Conservation (phyloP, 768 basidiomycete species). For the Tylopilus sp. region DNA sequence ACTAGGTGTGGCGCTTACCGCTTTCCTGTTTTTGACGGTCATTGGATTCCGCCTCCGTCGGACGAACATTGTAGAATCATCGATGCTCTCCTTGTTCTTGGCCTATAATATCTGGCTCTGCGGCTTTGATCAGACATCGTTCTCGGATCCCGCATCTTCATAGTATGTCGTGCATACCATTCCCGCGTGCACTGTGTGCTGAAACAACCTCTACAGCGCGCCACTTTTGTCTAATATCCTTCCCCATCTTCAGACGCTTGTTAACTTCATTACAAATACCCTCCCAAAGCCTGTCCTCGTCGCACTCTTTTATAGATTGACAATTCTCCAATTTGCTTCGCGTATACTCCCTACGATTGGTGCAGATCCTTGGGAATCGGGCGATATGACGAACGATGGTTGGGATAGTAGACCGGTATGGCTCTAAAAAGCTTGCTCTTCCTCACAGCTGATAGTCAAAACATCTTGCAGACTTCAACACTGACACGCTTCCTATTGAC, state of each 20-base stretch:
- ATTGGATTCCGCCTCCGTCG: slow-evolving; percentile 87
- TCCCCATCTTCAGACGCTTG: slow-evolving; percentile 73
- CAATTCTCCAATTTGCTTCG: slow-evolving; percentile 77
- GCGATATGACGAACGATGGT: slow-evolving; percentile 55
- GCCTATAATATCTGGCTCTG: slow-evolving; percentile 92
- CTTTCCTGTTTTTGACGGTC: slow-evolving; percentile 85
- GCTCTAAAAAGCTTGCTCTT: neutral
- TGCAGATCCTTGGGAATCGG: slow-evolving; percentile 73
- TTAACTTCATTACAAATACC: slow-evolving; percentile 81
- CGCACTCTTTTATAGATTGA: slow-evolving; percentile 75
- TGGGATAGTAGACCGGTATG: slow-evolving; percentile 72
- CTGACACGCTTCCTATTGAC: slow-evolving; percentile 73
- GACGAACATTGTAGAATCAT: slow-evolving; percentile 92
- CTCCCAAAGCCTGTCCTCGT: slow-evolving; percentile 82
- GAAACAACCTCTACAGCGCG: slow-evolving; percentile 41
- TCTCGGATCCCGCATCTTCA: slow-evolving; percentile 69
- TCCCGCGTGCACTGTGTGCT: slow-evolving; percentile 2
- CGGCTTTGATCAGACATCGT: slow-evolving; percentile 71
- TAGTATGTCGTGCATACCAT: slow-evolving; percentile 50
- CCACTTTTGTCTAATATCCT: slow-evolving; percentile 77
- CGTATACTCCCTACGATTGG: slow-evolving; percentile 83
- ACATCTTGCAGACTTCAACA: slow-evolving; percentile 58
- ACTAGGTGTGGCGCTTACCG: slow-evolving; percentile 82
- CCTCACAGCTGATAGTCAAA: slow-evolving; percentile 8
- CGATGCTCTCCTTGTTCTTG: slow-evolving; percentile 81